These are phyloP conservation scores for rapeseed (Brassica napus) DNA, from an alignment of 345 rosid genomes.

Conservation along the genomic window DNA sequence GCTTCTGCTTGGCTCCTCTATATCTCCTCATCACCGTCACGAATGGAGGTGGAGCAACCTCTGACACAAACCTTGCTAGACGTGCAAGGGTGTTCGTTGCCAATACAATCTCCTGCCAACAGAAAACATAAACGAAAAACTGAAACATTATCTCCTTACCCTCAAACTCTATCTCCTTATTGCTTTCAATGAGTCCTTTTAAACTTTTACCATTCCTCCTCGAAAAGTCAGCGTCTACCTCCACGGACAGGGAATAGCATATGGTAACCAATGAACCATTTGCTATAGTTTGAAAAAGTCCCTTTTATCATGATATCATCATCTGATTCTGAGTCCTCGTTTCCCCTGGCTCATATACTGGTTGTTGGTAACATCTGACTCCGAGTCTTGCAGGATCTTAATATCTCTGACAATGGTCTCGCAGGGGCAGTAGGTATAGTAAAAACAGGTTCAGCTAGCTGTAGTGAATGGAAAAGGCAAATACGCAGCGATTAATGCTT, in stretches of 20 bases:
- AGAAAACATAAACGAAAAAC: no score
- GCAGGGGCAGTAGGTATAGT: neutral
- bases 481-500: neutral
- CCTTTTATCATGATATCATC: no score
- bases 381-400: neutral
- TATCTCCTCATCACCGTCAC: no score
- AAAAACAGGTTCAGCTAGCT: neutral
- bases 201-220: slow-evolving; percentile 1
- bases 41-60: no score
- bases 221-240: slow-evolving; percentile 24
- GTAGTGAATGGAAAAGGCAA: neutral
- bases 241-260: slow-evolving; percentile 56
- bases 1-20: neutral
- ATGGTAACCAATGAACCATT: slow-evolving; percentile 59
- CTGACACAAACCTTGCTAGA: neutral
- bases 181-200: slow-evolving; percentile 71
- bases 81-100: neutral
- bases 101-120: neutral
- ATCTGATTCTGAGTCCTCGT: no score
- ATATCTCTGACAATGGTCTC: neutral
- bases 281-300: slow-evolving; percentile 26
- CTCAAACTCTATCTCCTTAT: slow-evolving; percentile 74
- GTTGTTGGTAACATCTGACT: no score
- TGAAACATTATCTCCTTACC: slow-evolving; percentile 45
- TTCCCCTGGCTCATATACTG: no score